phyloP scores from a whole-genome alignment of 306 rosid genomes.

The Dryas drummondii region DNA sequence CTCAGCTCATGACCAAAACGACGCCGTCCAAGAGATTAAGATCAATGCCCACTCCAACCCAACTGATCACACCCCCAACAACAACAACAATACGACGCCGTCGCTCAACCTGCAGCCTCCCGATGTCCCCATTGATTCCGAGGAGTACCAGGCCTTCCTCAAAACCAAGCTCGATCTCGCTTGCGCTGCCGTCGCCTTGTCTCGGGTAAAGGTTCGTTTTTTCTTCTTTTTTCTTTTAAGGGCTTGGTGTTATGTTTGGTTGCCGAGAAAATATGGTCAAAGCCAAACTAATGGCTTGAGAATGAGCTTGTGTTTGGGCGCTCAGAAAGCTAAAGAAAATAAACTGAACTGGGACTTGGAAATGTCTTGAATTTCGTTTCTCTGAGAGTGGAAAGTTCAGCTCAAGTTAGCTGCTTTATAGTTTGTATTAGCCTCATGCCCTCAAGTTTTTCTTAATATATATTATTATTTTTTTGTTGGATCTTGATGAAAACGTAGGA shows the following conservation, averaged over 20 bases:
- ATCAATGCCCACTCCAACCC: slow-evolving; percentile 28
- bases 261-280: not conserved
- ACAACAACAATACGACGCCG: not conserved
- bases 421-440: not conserved
- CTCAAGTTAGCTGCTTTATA: not conserved
- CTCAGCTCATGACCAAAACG: slow-evolving; percentile 29
- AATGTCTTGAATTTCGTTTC: not conserved
- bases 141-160: slow-evolving; percentile 67
- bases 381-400: not conserved
- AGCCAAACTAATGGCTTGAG: not conserved
- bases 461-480: not conserved
- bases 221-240: not conserved
- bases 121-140: slow-evolving; percentile 46
- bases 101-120: slow-evolving; percentile 17
- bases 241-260: not conserved
- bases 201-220: slow-evolving; percentile 49
- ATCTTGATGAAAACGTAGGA: too few relatives aligned
- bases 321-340: not conserved
- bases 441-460: not conserved
- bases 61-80: slow-evolving; percentile 5
- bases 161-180: slow-evolving; percentile 88
- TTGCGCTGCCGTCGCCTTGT: slow-evolving; percentile 81
- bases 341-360: not conserved
- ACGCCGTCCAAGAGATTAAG: slow-evolving; percentile 34
- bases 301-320: not conserved